phyloP scores from a whole-genome alignment of 2,329 filamentous ascomycete genomes.

The Penicillium sp. region DNA sequence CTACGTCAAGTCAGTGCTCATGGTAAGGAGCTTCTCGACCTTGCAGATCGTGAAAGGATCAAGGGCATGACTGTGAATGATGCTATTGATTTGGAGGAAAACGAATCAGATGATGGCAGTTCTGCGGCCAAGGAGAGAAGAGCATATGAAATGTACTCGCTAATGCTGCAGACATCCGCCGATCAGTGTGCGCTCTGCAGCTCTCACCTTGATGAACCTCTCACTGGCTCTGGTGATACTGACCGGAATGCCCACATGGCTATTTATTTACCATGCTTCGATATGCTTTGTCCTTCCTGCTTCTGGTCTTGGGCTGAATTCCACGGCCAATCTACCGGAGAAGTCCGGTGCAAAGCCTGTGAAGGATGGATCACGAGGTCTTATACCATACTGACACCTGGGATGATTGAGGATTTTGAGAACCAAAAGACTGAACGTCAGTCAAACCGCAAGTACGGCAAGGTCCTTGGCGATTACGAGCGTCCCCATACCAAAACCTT shows the following conservation, averaged over 20 bases:
- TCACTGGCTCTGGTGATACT: conserved; percentile 56
- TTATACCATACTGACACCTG: conserved; percentile 68
- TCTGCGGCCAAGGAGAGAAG: conserved; percentile 63
- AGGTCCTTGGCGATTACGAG: conserved; percentile 66
- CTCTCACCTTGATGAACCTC: conserved; percentile 57
- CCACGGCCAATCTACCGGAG: conserved; percentile 47
- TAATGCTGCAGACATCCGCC: conserved; percentile 79
- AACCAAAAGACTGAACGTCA: conserved; percentile 59
- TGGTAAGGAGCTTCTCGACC: conserved; percentile 83
- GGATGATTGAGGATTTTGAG: conserved; percentile 50
- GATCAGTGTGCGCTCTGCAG: conserved; percentile 73
- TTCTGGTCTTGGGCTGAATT: conserved; percentile 58
- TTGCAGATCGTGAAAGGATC: conserved; percentile 76
- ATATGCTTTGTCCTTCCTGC: conserved; percentile 78
- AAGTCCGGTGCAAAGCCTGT: conserved; percentile 66
- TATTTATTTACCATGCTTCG: conserved; percentile 83
- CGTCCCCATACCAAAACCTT: conserved; percentile 92
- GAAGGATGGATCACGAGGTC: conserved; percentile 61
- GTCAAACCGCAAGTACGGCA: conserved; percentile 56
- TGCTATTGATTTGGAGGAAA: conserved; percentile 85
- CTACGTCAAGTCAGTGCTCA: conserved; percentile 90
- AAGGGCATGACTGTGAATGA: conserved; percentile 80
- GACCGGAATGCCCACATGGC: conserved; percentile 56
- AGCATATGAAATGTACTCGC: conserved; percentile 80
- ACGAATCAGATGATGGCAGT: conserved; percentile 56